Evolutionary conservation across 2,329 filamentous ascomycete genomes (phyloP), one percentile per base, ranked within the genome.

Genomic region (Nothomitra cinnamomea): DNA sequence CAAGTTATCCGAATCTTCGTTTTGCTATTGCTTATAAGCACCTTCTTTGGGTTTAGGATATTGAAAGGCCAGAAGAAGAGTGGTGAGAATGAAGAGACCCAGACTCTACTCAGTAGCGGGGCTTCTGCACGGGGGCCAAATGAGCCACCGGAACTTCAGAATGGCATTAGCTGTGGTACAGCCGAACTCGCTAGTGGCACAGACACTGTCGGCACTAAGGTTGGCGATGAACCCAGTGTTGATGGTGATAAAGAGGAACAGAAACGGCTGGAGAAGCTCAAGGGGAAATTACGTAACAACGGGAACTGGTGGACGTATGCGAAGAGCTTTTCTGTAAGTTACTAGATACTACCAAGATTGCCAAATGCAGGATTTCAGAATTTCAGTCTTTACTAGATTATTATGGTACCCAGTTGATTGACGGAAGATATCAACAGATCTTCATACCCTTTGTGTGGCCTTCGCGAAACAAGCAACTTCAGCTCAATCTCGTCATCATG

Each of bases 371-470:
- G 2, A 8, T 22, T 15, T 10, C 15, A 32, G 8, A n/a, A n/a
- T 28, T 43, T 15, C 96, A 78, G 8, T n/a, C 35, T 12, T 52
- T n/a, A 21, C 17, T 45, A 13, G 19, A 36, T 8, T 12, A 17
- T 22, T 5, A 21, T 24, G 3, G 22, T 24, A 49, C 3, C n/a
- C 32, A 21, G 5, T 19, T 42, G 64, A 94, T 4, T 32, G 17
- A 47, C 94, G 1, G 80, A 76, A 63, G 41, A 28, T 48, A 19
- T 12, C 19, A 41, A 36, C 17, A 53, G 52, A 19, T 90, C 38
- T 83, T 94, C 63, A 70, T 89, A 25, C 86, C 85, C 0, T 85
- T 87, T 61, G 71, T 94, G 19, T 89, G 85, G 79, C 87, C 88
- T 0, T 75, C 78, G 52, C 75, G 80, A 42, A 77, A 83, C 60